Percentiles rank a stretch among this genome's conserved stretches.
phyloP scores from a whole-genome alignment of 108 stramenopile species.

The Discostella stelligeroides region DNA sequence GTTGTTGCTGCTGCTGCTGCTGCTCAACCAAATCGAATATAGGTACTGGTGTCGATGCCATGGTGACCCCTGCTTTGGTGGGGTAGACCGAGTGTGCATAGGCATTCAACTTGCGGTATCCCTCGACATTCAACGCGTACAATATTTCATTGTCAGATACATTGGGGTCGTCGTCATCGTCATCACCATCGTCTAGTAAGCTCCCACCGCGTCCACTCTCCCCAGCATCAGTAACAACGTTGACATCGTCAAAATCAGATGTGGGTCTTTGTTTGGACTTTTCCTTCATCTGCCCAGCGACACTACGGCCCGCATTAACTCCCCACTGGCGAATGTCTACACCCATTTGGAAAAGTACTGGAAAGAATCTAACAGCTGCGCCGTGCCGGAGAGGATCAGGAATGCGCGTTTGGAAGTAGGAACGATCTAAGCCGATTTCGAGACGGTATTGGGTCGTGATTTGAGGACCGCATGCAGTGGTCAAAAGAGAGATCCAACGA shows the following conservation, averaged over 20 bases:
- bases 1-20: constrained; percentile 30
- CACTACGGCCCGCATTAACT: constrained; percentile 65
- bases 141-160: constrained; percentile 79
- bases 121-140: constrained; percentile 81
- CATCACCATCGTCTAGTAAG: constrained; percentile 59
- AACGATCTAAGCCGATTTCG: constrained; percentile 66
- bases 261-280: constrained; percentile 30
- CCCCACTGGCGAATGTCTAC: constrained; percentile 93
- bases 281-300: constrained; percentile 54
- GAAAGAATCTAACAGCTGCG: constrained; percentile 70
- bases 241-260: constrained; percentile 11
- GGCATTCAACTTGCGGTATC: constrained; percentile 81
- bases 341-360: constrained; percentile 86
- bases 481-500: constrained; percentile 60
- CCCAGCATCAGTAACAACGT: constrained; percentile 12
- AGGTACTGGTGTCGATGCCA: constrained; percentile 24
- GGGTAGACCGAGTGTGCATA: constrained; percentile 78
- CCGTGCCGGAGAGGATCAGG: constrained; percentile 69
- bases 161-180: constrained; percentile 81
- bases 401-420: constrained; percentile 66
- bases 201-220: constrained; percentile 34
- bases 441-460: constrained; percentile 57
- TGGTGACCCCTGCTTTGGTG: constrained; percentile 20
- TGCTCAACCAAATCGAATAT: no score
- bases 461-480: constrained; percentile 12